phyloP scores from a whole-genome alignment of 1,284 basidiomycete genomes.

The Vanrija pseudolonga region DNA sequence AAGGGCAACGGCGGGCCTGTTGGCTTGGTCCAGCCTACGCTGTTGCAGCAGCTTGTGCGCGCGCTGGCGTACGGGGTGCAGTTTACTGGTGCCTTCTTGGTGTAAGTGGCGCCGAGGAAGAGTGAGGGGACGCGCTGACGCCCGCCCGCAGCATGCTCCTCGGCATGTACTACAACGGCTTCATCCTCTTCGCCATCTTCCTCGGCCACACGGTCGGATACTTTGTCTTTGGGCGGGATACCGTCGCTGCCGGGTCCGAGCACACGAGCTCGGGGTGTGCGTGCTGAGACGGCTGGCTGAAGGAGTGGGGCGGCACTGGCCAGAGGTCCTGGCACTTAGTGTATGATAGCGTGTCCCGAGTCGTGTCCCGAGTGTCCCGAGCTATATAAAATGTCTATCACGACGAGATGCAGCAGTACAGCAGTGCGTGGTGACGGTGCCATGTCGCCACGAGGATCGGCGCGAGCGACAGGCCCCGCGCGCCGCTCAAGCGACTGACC shows the following conservation, averaged over 20 bases:
- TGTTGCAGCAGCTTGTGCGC: conserved; percentile 45
- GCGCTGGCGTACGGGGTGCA: conserved; percentile 42
- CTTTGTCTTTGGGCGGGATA: conserved; percentile 40
- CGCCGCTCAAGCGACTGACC: too few species aligned
- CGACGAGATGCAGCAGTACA: too few species aligned
- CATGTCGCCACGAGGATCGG: too few species aligned
- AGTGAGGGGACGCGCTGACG: background rate
- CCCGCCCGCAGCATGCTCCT: conserved; percentile 38
- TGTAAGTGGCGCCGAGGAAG: conserved; percentile 21
- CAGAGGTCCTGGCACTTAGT: too few species aligned
- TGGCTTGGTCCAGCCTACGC: conserved; percentile 11
- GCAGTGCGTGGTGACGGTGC: too few species aligned
- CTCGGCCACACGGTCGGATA: conserved; percentile 41
- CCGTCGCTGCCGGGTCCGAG: conserved; percentile 1
- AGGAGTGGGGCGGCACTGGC: too few species aligned
- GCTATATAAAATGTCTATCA: too few species aligned
- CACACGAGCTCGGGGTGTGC: conserved; percentile 9
- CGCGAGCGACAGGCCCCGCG: too few species aligned
- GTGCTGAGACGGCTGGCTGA: background rate
- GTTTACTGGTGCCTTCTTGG: conserved; percentile 47
- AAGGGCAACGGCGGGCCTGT: conserved; percentile 1
- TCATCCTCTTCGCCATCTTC: conserved; percentile 47
- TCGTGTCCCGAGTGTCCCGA: too few species aligned
- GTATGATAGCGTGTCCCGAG: too few species aligned
- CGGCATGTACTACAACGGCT: conserved; percentile 51